Percentiles rank a stretch among this genome's conserved stretches.
phyloP scores from a whole-genome alignment of 2,329 filamentous ascomycete genomes.

The Xenoacremonium recifei region DNA sequence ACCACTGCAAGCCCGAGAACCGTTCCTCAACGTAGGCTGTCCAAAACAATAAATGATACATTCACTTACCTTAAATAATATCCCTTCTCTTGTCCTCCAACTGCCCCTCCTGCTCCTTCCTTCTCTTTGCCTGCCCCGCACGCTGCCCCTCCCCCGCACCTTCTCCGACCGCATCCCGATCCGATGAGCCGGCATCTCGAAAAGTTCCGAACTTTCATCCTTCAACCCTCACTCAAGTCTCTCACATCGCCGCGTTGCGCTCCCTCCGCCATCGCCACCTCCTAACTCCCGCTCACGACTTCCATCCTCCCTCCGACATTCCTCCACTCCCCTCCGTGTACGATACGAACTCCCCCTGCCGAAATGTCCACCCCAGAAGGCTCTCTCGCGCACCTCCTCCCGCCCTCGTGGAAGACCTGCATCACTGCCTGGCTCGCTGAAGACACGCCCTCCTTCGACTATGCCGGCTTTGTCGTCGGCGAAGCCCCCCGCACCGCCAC shows the following conservation, averaged over 20 bases:
- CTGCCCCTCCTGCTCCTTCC: no score
- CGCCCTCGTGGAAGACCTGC: constrained; percentile 77
- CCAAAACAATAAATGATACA: no score
- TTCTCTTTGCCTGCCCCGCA: background rate
- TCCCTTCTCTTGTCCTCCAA: no score
- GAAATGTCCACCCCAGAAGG: constrained; percentile 31
- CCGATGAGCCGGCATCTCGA: background rate
- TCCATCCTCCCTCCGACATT: background rate
- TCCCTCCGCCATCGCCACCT: background rate
- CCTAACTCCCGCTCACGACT: background rate
- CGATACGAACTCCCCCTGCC: background rate
- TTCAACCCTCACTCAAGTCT: no score
- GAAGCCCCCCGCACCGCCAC: constrained; percentile 61
- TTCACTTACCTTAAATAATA: no score
- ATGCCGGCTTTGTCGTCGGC: constrained; percentile 95
- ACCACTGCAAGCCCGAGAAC: no score
- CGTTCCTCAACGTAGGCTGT: no score
- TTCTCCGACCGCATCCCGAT: background rate
- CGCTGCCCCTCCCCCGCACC: no score
- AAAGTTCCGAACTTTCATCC: no score
- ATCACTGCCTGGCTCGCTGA: constrained; percentile 88
- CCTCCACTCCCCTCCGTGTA: background rate
- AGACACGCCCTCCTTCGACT: constrained; percentile 95
- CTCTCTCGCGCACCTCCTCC: constrained; percentile 68
- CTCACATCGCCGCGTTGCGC: no score